Conservation (phyloP, 148 eudicot genomes). For the Dysphania ambrosioides region DNA sequence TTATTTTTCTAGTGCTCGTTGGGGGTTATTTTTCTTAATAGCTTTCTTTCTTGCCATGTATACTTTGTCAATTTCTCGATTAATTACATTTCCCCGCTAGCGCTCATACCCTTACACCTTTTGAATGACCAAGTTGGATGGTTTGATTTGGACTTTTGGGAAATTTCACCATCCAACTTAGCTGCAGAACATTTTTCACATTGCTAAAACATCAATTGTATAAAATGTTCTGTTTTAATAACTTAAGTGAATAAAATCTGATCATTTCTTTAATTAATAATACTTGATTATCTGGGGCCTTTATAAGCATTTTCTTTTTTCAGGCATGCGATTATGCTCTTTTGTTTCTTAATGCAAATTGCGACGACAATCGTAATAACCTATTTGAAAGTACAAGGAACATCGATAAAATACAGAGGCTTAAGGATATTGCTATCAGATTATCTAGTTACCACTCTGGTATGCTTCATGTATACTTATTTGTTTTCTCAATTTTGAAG, state of each 20-base stretch:
- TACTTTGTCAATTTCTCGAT: no score
- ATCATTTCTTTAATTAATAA: neutral
- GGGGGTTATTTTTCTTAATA: no score
- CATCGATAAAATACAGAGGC: constrained; percentile 41
- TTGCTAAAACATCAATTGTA: no score
- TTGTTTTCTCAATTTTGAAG: constrained; percentile 4
- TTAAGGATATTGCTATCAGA: constrained; percentile 46
- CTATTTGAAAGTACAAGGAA: constrained; percentile 16
- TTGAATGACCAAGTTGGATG: no score
- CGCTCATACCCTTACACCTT: no score
- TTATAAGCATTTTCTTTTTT: neutral
- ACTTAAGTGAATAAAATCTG: neutral
- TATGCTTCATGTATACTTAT: constrained; percentile 10
- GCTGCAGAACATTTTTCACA: no score
- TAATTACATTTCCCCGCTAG: no score
- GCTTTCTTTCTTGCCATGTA: no score
- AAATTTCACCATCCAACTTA: no score
- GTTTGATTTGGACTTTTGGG: no score
- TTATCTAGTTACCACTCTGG: constrained; percentile 53
- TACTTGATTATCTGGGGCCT: neutral
- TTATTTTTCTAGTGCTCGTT: no score
- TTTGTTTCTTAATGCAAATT: constrained; percentile 24
- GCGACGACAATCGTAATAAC: constrained; percentile 19
- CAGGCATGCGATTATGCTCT: constrained; percentile 72
- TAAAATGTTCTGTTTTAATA: no score